Evolutionary conservation across 306 rosid species (phyloP).

Genomic region (Echinosophora koreensis): DNA sequence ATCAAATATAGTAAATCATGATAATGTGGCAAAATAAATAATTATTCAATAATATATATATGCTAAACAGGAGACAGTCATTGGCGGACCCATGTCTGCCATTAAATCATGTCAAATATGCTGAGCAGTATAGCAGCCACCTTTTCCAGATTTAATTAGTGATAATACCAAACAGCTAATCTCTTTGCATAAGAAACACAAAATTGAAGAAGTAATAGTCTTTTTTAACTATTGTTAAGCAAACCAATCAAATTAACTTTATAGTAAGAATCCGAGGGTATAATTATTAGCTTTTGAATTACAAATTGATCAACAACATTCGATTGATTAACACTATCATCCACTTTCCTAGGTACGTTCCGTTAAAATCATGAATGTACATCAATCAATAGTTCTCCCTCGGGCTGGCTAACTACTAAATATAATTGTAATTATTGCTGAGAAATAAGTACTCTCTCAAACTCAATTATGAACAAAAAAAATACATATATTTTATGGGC

Average conservation of each 20-base stretch:
- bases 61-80: constrained; percentile 6
- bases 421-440: constrained; percentile 5
- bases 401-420: constrained; percentile 46
- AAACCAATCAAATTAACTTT: constrained; percentile 43
- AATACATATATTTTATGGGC: too few species aligned
- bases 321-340: constrained; percentile 1
- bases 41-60: constrained; percentile 26
- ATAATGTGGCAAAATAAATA: neutral
- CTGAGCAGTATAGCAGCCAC: constrained; percentile 18
- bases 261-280: constrained; percentile 53
- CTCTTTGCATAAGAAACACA: constrained; percentile 39
- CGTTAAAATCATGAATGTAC: too few species aligned
- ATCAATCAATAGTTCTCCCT: neutral
- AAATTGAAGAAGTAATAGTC: neutral
- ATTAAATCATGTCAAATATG: constrained; percentile 36
- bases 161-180: constrained; percentile 40
- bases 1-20: constrained; percentile 14
- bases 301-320: constrained; percentile 27
- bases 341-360: too few species aligned
- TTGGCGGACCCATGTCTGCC: constrained; percentile 49
- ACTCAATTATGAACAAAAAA: too few species aligned
- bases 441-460: too few species aligned
- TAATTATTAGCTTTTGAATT: constrained; percentile 40
- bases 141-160: constrained; percentile 34
- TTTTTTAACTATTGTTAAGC: constrained; percentile 29